Evolutionary conservation across 306 rosid species (phyloP), one percentile per base, ranked within the genome.

Genomic region (Luffa aegyptiaca): DNA sequence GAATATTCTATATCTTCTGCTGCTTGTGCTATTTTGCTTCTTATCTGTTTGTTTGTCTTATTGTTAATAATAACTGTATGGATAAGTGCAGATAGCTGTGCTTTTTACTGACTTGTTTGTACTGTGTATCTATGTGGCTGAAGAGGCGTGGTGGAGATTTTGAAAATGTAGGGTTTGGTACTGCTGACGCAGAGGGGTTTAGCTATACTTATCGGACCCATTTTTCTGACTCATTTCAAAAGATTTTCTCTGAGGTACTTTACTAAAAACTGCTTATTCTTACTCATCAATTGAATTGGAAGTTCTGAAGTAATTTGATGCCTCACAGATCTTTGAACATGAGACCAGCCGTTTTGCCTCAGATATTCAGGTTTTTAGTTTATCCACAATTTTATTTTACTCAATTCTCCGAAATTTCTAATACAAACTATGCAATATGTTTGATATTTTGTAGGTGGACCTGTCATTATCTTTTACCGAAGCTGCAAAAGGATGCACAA

Each of bases 401-500:
- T 59, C 13, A 44, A 20, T 46, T 77, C 41, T 59, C 58, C 0
- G 5, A 36, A 57, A 49, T 48, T 31, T 74, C 44, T 33, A 46
- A 7, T 48, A 14, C 13, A 46, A 78, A 78, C 55, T 45, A 46
- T 78, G 4, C 31, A 41, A 55, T 87, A 44, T 31, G 81, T 79
- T 80, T 82, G 35, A 81, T 76, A 56, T 81, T 66, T 74, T 80
- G 8, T 80, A 95, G 99, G 93, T 86, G 74, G 94, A 88, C 80
- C 71, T 90, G 80, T 78, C 86, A 33, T 97, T 95, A 77, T 86
- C 94, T 64, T 95, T 95, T 82, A 68, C 87, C 18, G 97, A 95
- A 91, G 97, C 97, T 72, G 91, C 86, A 10, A 84, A 86, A 80
- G 99, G 99, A 81, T 93, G 99, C 90, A 90, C 87, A 80, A 93